Conservation (phyloP, 331 rosid species). For the Stylosanthes scabra region DNA sequence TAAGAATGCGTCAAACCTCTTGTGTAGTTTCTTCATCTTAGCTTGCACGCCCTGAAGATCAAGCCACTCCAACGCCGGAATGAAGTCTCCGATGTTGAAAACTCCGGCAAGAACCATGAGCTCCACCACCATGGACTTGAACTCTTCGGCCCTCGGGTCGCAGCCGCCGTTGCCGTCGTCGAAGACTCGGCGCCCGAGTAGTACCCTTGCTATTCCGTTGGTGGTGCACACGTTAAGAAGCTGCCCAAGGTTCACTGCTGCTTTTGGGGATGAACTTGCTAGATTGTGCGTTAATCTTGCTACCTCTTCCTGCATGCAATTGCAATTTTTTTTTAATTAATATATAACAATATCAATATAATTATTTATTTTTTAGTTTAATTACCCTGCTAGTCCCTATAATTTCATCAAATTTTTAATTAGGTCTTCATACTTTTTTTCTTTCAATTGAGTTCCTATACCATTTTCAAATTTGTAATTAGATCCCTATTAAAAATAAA, state of each 20-base stretch:
- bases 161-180: slow-evolving; percentile 50
- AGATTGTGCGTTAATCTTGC: slow-evolving; percentile 50
- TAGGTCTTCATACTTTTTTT: too few species aligned
- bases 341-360: too few species aligned
- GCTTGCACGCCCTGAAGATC: slow-evolving; percentile 66
- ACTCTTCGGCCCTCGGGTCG: slow-evolving; percentile 64
- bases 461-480: too few species aligned
- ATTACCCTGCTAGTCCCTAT: too few species aligned
- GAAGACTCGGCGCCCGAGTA: slow-evolving; percentile 71
- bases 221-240: slow-evolving; percentile 64
- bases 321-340: too few species aligned
- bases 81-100: slow-evolving; percentile 71
- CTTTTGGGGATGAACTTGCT: slow-evolving; percentile 46
- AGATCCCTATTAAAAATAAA: too few species aligned
- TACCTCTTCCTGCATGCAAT: slow-evolving; percentile 63
- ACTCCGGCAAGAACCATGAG: slow-evolving; percentile 77
- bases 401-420: too few species aligned
- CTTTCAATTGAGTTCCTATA: too few species aligned
- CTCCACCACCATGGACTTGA: slow-evolving; percentile 80
- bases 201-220: slow-evolving; percentile 68
- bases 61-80: slow-evolving; percentile 67
- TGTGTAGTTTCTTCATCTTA: slow-evolving; percentile 79
- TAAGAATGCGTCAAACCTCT: slow-evolving; percentile 69
- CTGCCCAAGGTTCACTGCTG: slow-evolving; percentile 57
- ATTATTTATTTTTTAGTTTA: background rate